Conservation (phyloP, 140 eudicot species). For the Anethum foeniculum region DNA sequence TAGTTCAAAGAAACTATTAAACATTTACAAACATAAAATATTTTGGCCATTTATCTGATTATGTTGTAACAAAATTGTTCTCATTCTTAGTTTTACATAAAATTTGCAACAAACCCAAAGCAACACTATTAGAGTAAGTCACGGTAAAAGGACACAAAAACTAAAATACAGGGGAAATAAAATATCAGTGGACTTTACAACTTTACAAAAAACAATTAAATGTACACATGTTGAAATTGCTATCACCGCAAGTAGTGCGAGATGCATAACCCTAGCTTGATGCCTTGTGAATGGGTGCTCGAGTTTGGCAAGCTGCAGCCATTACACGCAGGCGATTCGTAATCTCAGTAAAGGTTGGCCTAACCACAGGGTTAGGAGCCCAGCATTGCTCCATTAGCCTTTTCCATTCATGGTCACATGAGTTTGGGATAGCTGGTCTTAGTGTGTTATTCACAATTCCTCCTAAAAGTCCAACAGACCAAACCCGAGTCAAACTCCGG, state of each 20-base stretch:
- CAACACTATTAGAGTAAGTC: too few relatives aligned
- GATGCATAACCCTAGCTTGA: background rate
- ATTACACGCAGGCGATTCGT: constrained; percentile 65
- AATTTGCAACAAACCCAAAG: background rate
- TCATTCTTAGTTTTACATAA: too few relatives aligned
- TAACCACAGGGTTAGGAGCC: constrained; percentile 78
- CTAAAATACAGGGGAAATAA: background rate
- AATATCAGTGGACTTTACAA: too few relatives aligned
- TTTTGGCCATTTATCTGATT: background rate
- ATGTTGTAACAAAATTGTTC: background rate
- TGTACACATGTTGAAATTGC: background rate
- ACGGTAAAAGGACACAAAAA: background rate
- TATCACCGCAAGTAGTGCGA: background rate
- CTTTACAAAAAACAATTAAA: background rate
- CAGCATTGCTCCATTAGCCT: constrained; percentile 91
- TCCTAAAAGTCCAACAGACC: constrained; percentile 34
- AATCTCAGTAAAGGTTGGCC: constrained; percentile 92
- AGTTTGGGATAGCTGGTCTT: constrained; percentile 72
- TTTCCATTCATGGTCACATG: constrained; percentile 84
- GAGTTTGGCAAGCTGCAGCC: constrained; percentile 66
- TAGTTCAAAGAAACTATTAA: background rate
- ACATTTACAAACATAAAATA: too few relatives aligned
- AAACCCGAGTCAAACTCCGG: background rate
- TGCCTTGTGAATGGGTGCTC: constrained; percentile 34
- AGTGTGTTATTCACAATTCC: constrained; percentile 89